Base-by-base conservation (phyloP, 371 early-diverging fungal genomes). In the Actinomucor elegans region DNA sequence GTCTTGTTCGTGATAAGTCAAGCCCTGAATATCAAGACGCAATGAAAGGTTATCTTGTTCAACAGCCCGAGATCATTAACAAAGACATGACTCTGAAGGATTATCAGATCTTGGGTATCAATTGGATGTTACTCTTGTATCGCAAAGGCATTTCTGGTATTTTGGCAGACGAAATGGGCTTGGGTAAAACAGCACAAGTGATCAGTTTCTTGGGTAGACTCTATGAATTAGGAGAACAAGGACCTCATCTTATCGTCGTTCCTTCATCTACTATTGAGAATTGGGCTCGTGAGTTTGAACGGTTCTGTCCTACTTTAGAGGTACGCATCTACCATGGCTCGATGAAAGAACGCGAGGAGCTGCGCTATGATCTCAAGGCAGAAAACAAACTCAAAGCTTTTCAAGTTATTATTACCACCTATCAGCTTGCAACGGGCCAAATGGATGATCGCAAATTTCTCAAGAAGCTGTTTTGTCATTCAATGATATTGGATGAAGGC, bases 181-280 rank as follows among this genome's bases (percentile, higher is more conserved):
- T 99, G 9, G 99, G 99, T n/a, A 99, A 99, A 69, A 97, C 98
- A 4, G 90, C 95, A 7, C 98, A 97, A 62, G 92, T 94, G 5
- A 97, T 98, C 57, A 73, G 89, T 26, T 92, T 95, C 50, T 51
- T 98, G 29, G 87, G 86, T 11, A 75, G 80, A 12, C 73, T 93
- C 11, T 58, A 75, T 3, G 85, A 86, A 40, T 55, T 71, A 12
- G 84, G 80, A 0, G 71, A 79, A 17, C 41, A 57, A 6, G 92
- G 92, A 0, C 93, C 92, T 6, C 91, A 90, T 66, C 48, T 96
- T 15, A 75, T 96, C n/a, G 77, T 96, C 18, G 94, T 94, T 2
- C 96, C 95, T 10, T 77, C 94, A 1, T 94, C 94, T n/a, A 94
- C 94, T 6, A 57, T 94, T 21, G 68, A 89, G 21, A 94, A 94